A percentile compares a stretch with the other conserved stretches of the same genome.
phyloP scores from a whole-genome alignment of 305 asterid genomes.

The Fraxinus sp. region DNA sequence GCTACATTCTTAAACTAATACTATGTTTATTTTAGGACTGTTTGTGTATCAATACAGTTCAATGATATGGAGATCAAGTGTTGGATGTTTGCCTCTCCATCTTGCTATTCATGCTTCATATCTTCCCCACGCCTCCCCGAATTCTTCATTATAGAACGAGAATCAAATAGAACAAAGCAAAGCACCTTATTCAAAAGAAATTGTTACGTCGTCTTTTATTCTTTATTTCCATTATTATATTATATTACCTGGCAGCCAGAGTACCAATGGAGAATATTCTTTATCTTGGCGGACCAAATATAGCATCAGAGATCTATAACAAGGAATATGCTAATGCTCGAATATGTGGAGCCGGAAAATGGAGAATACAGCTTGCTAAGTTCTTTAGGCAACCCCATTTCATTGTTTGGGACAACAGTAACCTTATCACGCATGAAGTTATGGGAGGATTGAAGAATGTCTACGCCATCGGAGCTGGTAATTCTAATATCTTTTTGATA shows the following conservation, averaged over 20 bases:
- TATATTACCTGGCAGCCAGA: conserved; percentile 49
- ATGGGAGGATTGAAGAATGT: conserved; percentile 95
- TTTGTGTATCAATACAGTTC: neutral
- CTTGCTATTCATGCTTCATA: neutral
- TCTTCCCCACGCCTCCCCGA: neutral
- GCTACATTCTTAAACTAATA: neutral
- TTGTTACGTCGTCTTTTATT: too few species aligned
- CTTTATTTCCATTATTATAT: neutral
- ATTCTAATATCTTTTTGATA: conserved; percentile 1
- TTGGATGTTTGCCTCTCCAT: neutral
- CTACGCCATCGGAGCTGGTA: conserved; percentile 93
- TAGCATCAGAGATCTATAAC: conserved; percentile 87
- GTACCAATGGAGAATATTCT: conserved; percentile 72
- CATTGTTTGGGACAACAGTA: conserved; percentile 86
- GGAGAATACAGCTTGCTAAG: conserved; percentile 79
- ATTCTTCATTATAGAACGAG: neutral
- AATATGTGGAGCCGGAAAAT: conserved; percentile 75
- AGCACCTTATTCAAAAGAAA: neutral
- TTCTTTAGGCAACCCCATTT: conserved; percentile 82
- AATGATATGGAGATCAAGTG: neutral
- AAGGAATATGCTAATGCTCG: conserved; percentile 91
- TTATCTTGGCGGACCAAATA: conserved; percentile 88
- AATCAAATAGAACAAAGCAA: neutral
- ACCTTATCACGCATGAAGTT: conserved; percentile 82
- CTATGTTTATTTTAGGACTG: neutral